Percentiles rank a stretch among this genome's conserved stretches.
These are phyloP conservation scores for Penstemon barbatus DNA, from an alignment of 257 asterid species.

Conservation along the genomic window DNA sequence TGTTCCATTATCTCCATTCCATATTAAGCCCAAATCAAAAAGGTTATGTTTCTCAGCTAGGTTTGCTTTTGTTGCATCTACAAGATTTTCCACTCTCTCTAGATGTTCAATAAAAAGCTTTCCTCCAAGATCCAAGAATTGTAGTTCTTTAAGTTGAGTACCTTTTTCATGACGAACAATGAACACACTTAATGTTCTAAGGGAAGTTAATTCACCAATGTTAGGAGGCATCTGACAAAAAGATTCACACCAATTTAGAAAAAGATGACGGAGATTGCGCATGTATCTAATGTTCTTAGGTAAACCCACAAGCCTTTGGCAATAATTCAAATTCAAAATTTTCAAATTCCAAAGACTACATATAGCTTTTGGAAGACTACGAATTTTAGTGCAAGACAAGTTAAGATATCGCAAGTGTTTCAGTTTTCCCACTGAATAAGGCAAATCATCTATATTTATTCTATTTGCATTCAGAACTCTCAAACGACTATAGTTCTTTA, in stretches of 20 bases:
- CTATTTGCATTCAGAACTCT: constrained; percentile 21
- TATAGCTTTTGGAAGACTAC: constrained; percentile 13
- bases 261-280: constrained; percentile 35
- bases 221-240: constrained; percentile 31
- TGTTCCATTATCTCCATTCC: constrained; percentile 8
- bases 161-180: constrained; percentile 27
- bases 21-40: constrained; percentile 11
- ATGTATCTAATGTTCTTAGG: constrained; percentile 25
- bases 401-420: constrained; percentile 23
- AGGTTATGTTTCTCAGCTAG: constrained; percentile 26
- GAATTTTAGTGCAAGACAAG: constrained; percentile 10
- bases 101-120: constrained; percentile 12
- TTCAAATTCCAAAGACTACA: constrained; percentile 31
- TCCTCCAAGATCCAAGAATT: constrained; percentile 27
- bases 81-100: constrained; percentile 14
- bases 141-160: constrained; percentile 29
- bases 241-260: constrained; percentile 4
- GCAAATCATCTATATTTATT: neutral
- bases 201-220: constrained; percentile 33
- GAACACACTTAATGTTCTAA: constrained; percentile 29
- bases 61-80: constrained; percentile 5
- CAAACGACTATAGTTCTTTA: neutral
- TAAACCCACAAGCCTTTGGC: constrained; percentile 23
- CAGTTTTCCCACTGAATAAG: constrained; percentile 15
- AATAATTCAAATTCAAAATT: constrained; percentile 16